phyloP scores from a whole-genome alignment of 192 early-diverging fungal species.

The Rhizoclosmatium globosum region DNA sequence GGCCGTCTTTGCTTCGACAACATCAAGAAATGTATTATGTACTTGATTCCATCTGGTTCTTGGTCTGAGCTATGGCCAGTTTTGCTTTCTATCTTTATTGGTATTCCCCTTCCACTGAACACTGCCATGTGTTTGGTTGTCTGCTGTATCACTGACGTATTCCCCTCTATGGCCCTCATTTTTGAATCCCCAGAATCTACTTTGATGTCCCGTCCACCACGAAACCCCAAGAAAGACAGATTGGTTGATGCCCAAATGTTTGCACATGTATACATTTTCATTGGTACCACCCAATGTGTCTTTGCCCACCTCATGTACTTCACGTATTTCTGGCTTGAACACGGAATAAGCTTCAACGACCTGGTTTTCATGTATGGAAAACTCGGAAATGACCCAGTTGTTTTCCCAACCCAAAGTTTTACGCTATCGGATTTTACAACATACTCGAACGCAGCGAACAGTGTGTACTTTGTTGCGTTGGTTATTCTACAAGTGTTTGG shows the following conservation, averaged over 20 bases:
- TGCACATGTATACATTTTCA: slow-evolving; percentile 78
- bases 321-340: too few relatives aligned
- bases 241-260: slow-evolving; percentile 73
- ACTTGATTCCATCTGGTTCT: too few relatives aligned
- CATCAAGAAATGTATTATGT: slow-evolving; percentile 85
- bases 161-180: slow-evolving; percentile 74
- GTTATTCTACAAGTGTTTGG: slow-evolving; percentile 41
- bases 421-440: too few relatives aligned
- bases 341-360: too few relatives aligned
- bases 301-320: slow-evolving; percentile 43
- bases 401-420: slow-evolving; percentile 29
- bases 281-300: slow-evolving; percentile 74
- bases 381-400: too few relatives aligned
- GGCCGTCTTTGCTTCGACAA: slow-evolving; percentile 91
- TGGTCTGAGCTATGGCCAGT: slow-evolving; percentile 48
- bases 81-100: slow-evolving; percentile 80
- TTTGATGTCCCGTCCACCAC: slow-evolving; percentile 73
- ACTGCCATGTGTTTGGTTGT: slow-evolving; percentile 66
- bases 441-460: slow-evolving; percentile 11
- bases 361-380: too few relatives aligned
- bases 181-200: slow-evolving; percentile 80
- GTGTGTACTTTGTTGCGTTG: slow-evolving; percentile 22
- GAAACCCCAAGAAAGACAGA: slow-evolving; percentile 71
- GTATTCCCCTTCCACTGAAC: slow-evolving; percentile 79
- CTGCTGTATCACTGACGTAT: slow-evolving; percentile 61